Evolutionary conservation across 495 filamentous ascomycete species (phyloP).

Genomic region (Eremomyces bilateralis): DNA sequence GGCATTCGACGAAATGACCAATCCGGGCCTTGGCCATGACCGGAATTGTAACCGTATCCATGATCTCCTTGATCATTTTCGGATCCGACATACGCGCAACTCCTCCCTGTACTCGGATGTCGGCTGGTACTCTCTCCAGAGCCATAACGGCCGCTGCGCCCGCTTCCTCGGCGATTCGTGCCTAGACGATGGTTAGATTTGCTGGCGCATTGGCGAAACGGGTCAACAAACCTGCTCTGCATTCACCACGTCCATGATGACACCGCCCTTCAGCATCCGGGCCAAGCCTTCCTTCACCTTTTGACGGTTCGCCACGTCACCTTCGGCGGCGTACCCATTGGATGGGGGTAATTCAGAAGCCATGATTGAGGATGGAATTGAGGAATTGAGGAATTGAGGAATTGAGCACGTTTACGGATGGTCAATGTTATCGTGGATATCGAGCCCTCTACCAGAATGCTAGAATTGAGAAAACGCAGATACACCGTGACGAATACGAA

Average conservation of each 20-base stretch:
- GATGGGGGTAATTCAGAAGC: conserved; percentile 18
- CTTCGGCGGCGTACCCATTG: conserved; percentile 17
- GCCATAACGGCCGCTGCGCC: conserved; percentile 96
- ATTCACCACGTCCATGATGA: conserved; percentile 98
- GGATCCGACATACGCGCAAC: conserved; percentile 97
- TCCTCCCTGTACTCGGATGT: conserved; percentile 81
- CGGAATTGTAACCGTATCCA: conserved; percentile 89
- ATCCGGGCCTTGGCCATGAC: conserved; percentile 99
- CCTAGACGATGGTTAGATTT: conserved; percentile 21
- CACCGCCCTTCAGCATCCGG: conserved; percentile 93
- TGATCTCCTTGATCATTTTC: conserved; percentile 86
- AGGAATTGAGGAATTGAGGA: no score
- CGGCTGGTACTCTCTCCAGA: conserved; percentile 89
- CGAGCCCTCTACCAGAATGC: background rate
- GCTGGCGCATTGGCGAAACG: background rate
- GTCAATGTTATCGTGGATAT: background rate
- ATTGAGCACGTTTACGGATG: no score
- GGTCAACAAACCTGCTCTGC: conserved; percentile 46
- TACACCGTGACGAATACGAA: background rate
- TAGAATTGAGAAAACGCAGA: background rate
- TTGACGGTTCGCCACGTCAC: conserved; percentile 13
- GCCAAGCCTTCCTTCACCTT: conserved; percentile 81
- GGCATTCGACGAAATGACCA: conserved; percentile 94
- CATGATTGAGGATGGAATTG: no score
- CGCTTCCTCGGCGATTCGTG: conserved; percentile 91